Conservation (phyloP, 2,329 filamentous ascomycete species). For the Scytalidium sp. region DNA sequence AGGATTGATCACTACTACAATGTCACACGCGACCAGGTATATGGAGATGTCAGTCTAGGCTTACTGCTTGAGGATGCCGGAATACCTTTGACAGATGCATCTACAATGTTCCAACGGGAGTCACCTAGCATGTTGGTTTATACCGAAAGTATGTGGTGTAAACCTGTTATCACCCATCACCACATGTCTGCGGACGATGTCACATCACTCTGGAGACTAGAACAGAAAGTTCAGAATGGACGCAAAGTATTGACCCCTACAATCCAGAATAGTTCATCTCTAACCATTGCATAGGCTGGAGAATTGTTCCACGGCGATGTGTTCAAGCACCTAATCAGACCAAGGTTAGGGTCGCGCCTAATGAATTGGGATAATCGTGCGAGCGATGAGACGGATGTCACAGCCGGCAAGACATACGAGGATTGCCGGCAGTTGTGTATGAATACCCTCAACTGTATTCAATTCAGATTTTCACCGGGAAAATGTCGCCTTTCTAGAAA, state of each 20-base stretch:
- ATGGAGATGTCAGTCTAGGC: conserved; percentile 17
- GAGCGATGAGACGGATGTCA: background rate
- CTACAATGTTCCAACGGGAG: conserved; percentile 54
- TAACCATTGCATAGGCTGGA: conserved; percentile 13
- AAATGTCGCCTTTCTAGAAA: background rate
- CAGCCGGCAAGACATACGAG: background rate
- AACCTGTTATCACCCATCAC: conserved; percentile 56
- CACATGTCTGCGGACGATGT: conserved; percentile 34
- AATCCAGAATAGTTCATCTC: conserved; percentile 1
- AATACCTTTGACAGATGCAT: conserved; percentile 39
- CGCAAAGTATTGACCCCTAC: background rate
- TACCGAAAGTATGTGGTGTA: conserved; percentile 44
- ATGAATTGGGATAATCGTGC: conserved; percentile 15
- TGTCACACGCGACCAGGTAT: conserved; percentile 38
- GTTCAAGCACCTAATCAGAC: conserved; percentile 4
- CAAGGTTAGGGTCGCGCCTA: background rate
- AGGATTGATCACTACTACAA: background rate
- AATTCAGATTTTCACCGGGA: background rate
- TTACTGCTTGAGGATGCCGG: conserved; percentile 41
- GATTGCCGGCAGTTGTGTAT: background rate
- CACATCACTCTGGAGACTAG: conserved; percentile 10
- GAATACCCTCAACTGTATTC: background rate
- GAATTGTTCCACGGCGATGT: conserved; percentile 9
- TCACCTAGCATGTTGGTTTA: conserved; percentile 49
- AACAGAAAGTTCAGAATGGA: conserved; percentile 10